Conservation (phyloP, 1,139 yeast species). For the Geotrichum bryndzae region DNA sequence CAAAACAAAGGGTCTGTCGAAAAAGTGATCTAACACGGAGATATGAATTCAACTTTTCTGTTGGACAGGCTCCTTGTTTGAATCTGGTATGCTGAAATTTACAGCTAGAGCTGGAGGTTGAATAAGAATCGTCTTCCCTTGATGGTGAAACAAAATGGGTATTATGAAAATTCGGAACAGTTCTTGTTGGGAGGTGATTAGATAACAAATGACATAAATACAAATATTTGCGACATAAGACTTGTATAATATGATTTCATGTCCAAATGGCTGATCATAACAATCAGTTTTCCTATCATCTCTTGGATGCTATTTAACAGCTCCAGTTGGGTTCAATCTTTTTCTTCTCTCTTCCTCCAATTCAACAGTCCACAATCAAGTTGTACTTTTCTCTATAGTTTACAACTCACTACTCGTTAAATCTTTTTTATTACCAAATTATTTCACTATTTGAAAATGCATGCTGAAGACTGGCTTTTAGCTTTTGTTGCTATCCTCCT, state of each 20-base stretch:
- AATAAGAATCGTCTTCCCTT: not conserved
- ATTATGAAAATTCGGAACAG: not conserved
- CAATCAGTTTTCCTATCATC: not conserved
- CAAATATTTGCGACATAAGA: not conserved
- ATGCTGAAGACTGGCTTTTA: slow-evolving; percentile 19
- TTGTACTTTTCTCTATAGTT: not conserved
- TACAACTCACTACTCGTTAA: not conserved
- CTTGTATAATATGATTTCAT: not conserved
- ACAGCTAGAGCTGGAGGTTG: not conserved
- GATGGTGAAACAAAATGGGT: not conserved
- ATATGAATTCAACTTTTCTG: not conserved
- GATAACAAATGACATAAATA: not conserved
- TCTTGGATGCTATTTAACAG: not conserved
- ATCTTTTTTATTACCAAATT: not conserved
- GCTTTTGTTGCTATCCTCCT: slow-evolving; percentile 43
- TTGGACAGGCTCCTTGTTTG: not conserved
- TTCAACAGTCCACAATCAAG: not conserved
- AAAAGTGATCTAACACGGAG: not conserved
- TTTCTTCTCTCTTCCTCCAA: not conserved
- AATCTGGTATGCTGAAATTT: not conserved
- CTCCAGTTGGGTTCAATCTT: not conserved
- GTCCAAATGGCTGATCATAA: not conserved
- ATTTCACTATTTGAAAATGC: slow-evolving; percentile 7
- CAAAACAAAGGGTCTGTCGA: not conserved
- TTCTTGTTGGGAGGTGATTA: not conserved